phyloP scores from a whole-genome alignment of 371 early-diverging fungal genomes.

The Mucor ambiguus region DNA sequence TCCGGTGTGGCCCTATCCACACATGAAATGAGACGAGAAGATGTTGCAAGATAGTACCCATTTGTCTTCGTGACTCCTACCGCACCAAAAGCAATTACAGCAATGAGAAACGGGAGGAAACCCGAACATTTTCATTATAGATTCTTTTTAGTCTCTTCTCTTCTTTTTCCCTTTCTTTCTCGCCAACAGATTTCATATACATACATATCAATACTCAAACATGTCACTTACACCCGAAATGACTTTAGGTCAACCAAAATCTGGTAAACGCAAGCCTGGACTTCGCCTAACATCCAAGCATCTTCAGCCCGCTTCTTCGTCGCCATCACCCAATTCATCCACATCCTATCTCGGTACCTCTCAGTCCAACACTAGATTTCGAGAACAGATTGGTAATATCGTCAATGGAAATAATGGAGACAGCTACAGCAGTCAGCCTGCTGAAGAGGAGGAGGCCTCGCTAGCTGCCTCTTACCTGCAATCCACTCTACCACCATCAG shows the following conservation, averaged over 20 bases:
- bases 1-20: not conserved
- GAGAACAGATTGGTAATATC: slow-evolving; percentile 44
- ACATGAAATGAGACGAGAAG: not conserved
- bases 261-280: slow-evolving; percentile 30
- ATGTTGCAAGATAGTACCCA: not conserved
- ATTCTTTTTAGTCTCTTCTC: not conserved
- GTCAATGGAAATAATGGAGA: slow-evolving; percentile 31
- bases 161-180: not conserved
- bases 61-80: not conserved
- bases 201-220: not conserved
- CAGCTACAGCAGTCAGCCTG: slow-evolving; percentile 15
- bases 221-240: slow-evolving; percentile 20
- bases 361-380: slow-evolving; percentile 28
- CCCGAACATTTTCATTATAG: not conserved
- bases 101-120: not conserved
- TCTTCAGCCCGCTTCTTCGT: slow-evolving; percentile 20
- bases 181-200: not conserved
- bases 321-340: slow-evolving; percentile 24
- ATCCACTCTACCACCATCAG: not conserved
- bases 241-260: slow-evolving; percentile 23
- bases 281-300: slow-evolving; percentile 29
- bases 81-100: not conserved
- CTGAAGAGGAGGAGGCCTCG: slow-evolving; percentile 27
- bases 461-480: slow-evolving; percentile 31
- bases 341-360: slow-evolving; percentile 10